These are phyloP conservation scores for Letharia columbiana DNA, from an alignment of 495 filamentous ascomycete genomes.

Conservation along the genomic window DNA sequence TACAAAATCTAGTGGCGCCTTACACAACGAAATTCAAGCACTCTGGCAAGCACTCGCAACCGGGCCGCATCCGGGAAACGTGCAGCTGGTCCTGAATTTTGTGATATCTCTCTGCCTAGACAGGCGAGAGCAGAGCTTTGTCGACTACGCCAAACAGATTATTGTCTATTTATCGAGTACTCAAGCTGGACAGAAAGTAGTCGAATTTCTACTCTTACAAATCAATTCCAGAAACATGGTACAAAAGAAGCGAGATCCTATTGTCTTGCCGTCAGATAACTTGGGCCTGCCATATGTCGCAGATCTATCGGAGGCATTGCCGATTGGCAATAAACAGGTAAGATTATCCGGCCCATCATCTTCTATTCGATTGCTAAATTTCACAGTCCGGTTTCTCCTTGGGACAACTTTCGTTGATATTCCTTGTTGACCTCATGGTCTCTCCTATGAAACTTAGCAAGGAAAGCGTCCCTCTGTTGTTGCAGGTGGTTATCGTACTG, in stretches of 20 bases:
- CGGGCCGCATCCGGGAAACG: conserved; percentile 89
- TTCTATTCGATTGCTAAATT: conserved; percentile 21
- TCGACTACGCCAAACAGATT: conserved; percentile 94
- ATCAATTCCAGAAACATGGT: conserved; percentile 89
- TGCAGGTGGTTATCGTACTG: conserved; percentile 86
- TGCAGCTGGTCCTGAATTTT: conserved; percentile 88
- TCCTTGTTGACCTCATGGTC: conserved; percentile 93
- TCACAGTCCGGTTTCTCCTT: conserved; percentile 68
- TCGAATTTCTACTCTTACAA: conserved; percentile 86
- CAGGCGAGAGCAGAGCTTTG: conserved; percentile 90
- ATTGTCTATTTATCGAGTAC: conserved; percentile 92
- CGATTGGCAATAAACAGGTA: conserved; percentile 79
- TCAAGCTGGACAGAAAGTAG: conserved; percentile 79
- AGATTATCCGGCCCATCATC: conserved; percentile 15
- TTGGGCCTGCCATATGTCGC: conserved; percentile 77
- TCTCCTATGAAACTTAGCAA: conserved; percentile 69
- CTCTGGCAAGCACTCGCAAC: conserved; percentile 95
- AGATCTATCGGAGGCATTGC: conserved; percentile 69
- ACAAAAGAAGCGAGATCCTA: conserved; percentile 66
- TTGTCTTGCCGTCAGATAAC: conserved; percentile 65
- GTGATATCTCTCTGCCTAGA: conserved; percentile 90
- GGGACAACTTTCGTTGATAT: conserved; percentile 84
- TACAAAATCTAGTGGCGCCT: conserved; percentile 72
- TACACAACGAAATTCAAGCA: conserved; percentile 95
- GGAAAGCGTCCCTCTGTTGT: conserved; percentile 70